Conservation (phyloP, 257 asterid genomes). For the Solanum stenotomum region DNA sequence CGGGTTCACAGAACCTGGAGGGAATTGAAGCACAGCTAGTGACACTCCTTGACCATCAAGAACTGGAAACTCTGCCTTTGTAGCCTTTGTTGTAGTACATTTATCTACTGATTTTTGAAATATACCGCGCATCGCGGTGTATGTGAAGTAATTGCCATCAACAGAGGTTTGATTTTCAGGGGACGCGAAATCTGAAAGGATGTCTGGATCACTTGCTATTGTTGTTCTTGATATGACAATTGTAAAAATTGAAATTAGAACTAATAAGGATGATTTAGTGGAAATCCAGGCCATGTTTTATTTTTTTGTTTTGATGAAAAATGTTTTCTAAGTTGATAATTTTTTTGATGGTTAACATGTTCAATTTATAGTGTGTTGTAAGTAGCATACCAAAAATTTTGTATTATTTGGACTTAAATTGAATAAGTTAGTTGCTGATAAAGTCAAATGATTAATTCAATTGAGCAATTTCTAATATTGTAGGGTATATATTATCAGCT, state of each 20-base stretch:
- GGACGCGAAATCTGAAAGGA: neutral
- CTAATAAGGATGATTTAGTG: neutral
- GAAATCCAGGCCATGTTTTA: neutral
- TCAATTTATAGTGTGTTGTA: neutral
- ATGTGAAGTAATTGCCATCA: neutral
- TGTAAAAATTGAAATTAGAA: neutral
- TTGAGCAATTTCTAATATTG: neutral
- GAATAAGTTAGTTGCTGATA: neutral
- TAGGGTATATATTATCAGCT: neutral
- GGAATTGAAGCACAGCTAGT: neutral
- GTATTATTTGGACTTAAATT: neutral
- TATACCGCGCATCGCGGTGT: neutral
- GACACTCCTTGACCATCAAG: neutral
- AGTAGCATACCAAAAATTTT: neutral
- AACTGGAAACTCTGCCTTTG: neutral
- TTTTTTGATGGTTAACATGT: neutral
- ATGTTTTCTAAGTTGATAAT: neutral
- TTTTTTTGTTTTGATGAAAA: neutral
- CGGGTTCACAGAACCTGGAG: neutral
- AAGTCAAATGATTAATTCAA: neutral
- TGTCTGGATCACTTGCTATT: neutral
- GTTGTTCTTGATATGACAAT: neutral
- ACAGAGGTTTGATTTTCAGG: neutral
- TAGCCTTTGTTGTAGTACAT: neutral
- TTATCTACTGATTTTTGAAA: neutral